These are phyloP conservation scores for Ampelomyces quisqualis DNA, from an alignment of 2,329 filamentous ascomycete genomes.

Conservation along the genomic window DNA sequence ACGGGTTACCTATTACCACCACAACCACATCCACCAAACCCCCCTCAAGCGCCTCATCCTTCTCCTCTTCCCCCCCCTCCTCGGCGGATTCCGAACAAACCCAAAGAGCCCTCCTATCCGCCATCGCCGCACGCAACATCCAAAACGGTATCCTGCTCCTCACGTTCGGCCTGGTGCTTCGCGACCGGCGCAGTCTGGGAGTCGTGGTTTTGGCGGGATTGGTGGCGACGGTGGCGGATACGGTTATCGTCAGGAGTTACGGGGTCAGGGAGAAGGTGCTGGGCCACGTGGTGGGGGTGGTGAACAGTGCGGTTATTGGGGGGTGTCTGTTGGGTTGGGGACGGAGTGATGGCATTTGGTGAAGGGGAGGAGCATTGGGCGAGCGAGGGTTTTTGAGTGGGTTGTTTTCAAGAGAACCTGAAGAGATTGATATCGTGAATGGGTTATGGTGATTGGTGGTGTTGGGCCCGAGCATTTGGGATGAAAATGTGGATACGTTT, in stretches of 20 bases:
- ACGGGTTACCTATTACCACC: slow-evolving; percentile 1
- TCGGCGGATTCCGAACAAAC: slow-evolving; percentile 12
- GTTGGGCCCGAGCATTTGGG: too few relatives aligned
- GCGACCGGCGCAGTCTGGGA: slow-evolving; percentile 24
- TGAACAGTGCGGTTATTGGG: slow-evolving; percentile 25
- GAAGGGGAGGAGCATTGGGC: too few relatives aligned
- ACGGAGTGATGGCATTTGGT: slow-evolving; percentile 22
- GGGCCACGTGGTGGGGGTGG: slow-evolving; percentile 26
- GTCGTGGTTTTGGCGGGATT: slow-evolving; percentile 23
- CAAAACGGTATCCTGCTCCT: slow-evolving; percentile 24
- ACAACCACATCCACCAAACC: background rate
- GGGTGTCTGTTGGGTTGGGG: slow-evolving; percentile 28
- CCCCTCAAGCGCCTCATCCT: background rate
- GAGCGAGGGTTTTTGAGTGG: too few relatives aligned
- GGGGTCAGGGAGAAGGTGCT: slow-evolving; percentile 22
- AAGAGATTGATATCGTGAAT: too few relatives aligned
- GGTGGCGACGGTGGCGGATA: slow-evolving; percentile 25
- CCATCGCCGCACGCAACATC: slow-evolving; percentile 27
- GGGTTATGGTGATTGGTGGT: too few relatives aligned
- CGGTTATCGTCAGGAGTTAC: slow-evolving; percentile 23
- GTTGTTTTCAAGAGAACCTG: too few relatives aligned
- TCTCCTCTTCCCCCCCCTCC: too few relatives aligned
- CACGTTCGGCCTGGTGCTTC: slow-evolving; percentile 21
- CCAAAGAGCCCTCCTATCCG: slow-evolving; percentile 24
- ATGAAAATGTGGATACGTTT: too few relatives aligned